Evolutionary conservation across 2,329 filamentous ascomycete species (phyloP).

Genomic region (Macroventuria anomochaeta): DNA sequence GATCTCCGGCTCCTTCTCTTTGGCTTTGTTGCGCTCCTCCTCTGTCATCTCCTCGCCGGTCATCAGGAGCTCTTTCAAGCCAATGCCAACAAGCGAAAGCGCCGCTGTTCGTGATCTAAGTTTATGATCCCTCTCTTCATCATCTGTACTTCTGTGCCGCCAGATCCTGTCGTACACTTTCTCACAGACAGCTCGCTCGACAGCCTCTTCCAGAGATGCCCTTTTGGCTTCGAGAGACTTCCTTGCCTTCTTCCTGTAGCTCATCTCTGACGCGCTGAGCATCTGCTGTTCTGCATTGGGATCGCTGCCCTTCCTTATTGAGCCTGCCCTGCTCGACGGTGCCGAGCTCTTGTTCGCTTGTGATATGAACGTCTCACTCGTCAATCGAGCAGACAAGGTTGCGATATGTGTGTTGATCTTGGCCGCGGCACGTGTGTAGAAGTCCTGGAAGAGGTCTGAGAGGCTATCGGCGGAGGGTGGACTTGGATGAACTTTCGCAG

Average conservation of each 20-base stretch:
- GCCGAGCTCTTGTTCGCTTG: conserved; percentile 50
- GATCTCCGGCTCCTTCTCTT: conserved; percentile 67
- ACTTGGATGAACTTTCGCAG: conserved; percentile 82
- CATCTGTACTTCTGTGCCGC: conserved; percentile 87
- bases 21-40: conserved; percentile 62
- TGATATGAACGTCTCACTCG: conserved; percentile 62
- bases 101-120: conserved; percentile 92
- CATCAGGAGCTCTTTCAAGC: conserved; percentile 76
- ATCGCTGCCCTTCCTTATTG: conserved; percentile 47
- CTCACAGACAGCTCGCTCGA: conserved; percentile 85
- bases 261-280: conserved; percentile 86
- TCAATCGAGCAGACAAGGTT: conserved; percentile 75
- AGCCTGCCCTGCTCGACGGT: conserved; percentile 46
- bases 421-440: conserved; percentile 80
- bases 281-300: conserved; percentile 73
- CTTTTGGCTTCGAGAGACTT: conserved; percentile 80
- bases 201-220: conserved; percentile 81
- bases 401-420: conserved; percentile 89
- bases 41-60: conserved; percentile 62
- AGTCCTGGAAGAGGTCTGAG: conserved; percentile 90
- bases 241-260: conserved; percentile 77
- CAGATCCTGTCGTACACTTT: conserved; percentile 85
- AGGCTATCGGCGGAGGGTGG: conserved; percentile 85
- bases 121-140: conserved; percentile 94
- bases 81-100: conserved; percentile 88